Conservation (phyloP, 129 eudicot species). For the Daucus carota region DNA sequence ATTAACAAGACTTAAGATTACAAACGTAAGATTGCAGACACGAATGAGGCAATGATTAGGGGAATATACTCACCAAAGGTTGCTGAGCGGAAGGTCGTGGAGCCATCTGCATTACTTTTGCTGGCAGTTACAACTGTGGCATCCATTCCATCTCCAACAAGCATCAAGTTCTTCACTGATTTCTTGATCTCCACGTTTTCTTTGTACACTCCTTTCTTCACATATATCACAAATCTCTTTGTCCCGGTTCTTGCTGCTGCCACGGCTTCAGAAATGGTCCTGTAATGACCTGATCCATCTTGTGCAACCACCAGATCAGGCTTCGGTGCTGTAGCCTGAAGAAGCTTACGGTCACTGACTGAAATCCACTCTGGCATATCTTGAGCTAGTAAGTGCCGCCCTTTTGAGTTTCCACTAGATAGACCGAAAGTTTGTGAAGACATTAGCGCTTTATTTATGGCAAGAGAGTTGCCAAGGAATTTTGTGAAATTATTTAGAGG, state of each 20-base stretch:
- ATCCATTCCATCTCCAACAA: constrained; percentile 9
- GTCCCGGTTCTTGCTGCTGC: not conserved
- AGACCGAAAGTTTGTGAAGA: constrained; percentile 4
- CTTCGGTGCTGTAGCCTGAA: constrained; percentile 20
- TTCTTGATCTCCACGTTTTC: constrained; percentile 6
- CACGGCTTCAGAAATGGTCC: constrained; percentile 18
- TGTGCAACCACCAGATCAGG: constrained; percentile 49
- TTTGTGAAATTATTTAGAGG: constrained; percentile 25
- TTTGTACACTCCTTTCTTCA: constrained; percentile 6
- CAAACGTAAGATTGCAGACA: not conserved
- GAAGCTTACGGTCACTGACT: constrained; percentile 34
- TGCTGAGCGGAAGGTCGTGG: constrained; percentile 3
- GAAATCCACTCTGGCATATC: constrained; percentile 36
- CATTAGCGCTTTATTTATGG: constrained; percentile 41
- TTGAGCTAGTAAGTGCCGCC: constrained; percentile 30
- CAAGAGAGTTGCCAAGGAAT: constrained; percentile 46
- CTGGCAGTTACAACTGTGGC: constrained; percentile 1
- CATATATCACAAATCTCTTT: constrained; percentile 5
- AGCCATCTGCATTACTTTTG: constrained; percentile 5
- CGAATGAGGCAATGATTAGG: not conserved
- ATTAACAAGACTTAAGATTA: not conserved
- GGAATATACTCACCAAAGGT: not conserved
- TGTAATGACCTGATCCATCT: constrained; percentile 56
- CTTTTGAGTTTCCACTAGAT: constrained; percentile 20
- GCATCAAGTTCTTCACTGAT: constrained; percentile 2